A percentile compares a stretch with the other conserved stretches of the same genome.
Conservation (phyloP, 1,284 basidiomycete species). For the Boletellus deceptivus region DNA sequence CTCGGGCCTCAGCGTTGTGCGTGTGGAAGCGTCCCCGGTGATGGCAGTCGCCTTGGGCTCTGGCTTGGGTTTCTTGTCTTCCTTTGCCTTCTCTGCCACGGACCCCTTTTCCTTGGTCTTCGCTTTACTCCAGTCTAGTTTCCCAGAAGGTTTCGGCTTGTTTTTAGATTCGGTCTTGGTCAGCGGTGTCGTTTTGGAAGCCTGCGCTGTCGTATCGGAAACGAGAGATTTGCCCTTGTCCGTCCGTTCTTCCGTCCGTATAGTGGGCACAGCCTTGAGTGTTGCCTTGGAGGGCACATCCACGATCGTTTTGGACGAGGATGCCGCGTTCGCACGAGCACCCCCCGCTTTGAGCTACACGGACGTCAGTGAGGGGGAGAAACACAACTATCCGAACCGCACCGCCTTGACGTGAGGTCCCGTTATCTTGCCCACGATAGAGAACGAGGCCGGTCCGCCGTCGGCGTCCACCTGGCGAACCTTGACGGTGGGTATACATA, state of each 20-base stretch:
- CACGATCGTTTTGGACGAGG: slow-evolving; percentile 32
- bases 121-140: slow-evolving; percentile 64
- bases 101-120: slow-evolving; percentile 38
- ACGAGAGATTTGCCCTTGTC: slow-evolving; percentile 16
- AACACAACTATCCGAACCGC: slow-evolving; percentile 3
- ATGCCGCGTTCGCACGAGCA: slow-evolving; percentile 13
- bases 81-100: slow-evolving; percentile 23
- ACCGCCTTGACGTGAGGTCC: slow-evolving; percentile 45
- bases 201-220: slow-evolving; percentile 16
- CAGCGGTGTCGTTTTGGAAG: slow-evolving; percentile 6
- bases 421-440: slow-evolving; percentile 51
- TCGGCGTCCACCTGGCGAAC: slow-evolving; percentile 51
- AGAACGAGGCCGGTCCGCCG: slow-evolving; percentile 42
- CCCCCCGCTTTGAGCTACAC: slow-evolving; percentile 17
- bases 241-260: slow-evolving; percentile 17
- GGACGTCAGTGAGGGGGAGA: background rate
- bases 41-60: slow-evolving; percentile 5
- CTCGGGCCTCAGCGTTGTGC: background rate
- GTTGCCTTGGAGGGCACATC: slow-evolving; percentile 16
- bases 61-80: slow-evolving; percentile 24
- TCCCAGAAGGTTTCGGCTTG: slow-evolving; percentile 51
- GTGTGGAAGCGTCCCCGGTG: background rate
- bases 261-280: slow-evolving; percentile 3
- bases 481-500: slow-evolving; percentile 49
- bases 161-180: slow-evolving; percentile 18